phyloP scores from a whole-genome alignment of 176 grass and related monocot genomes.

The Juncus inflexus region DNA sequence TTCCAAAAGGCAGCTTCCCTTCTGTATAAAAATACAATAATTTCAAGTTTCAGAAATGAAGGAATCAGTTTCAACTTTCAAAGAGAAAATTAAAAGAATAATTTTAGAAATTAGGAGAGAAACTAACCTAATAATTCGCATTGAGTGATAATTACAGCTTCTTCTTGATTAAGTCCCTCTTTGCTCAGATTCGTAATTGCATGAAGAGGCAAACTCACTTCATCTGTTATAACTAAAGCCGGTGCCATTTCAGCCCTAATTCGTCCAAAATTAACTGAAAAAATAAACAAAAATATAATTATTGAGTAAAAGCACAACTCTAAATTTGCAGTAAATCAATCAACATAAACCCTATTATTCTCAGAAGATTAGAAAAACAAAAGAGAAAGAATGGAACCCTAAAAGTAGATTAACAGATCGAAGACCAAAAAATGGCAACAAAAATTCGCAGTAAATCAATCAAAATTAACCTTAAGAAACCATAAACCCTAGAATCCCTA shows the following conservation, averaged over 20 bases:
- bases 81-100: background rate
- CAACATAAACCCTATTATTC: too few species aligned
- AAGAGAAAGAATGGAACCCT: too few species aligned
- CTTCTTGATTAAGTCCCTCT: conserved; percentile 51
- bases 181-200: conserved; percentile 49
- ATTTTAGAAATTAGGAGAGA: background rate
- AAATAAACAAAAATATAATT: too few species aligned
- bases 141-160: conserved; percentile 70
- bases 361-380: too few species aligned
- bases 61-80: conserved; percentile 3
- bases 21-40: background rate
- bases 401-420: too few species aligned
- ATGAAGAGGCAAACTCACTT: conserved; percentile 51
- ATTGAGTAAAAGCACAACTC: too few species aligned
- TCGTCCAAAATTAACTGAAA: too few species aligned
- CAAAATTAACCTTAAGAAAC: too few species aligned
- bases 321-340: too few species aligned
- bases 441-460: too few species aligned
- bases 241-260: conserved; percentile 19
- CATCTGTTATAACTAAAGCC: conserved; percentile 62
- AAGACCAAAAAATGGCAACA: too few species aligned
- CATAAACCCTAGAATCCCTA: too few species aligned
- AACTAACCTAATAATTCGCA: conserved; percentile 55
- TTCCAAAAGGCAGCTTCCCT: conserved; percentile 15
- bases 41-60: background rate